Evolutionary conservation across 1,139 yeast species (phyloP), one percentile per base, ranked within the genome.

Genomic region (Nadsonia starkeyi-henricii): DNA sequence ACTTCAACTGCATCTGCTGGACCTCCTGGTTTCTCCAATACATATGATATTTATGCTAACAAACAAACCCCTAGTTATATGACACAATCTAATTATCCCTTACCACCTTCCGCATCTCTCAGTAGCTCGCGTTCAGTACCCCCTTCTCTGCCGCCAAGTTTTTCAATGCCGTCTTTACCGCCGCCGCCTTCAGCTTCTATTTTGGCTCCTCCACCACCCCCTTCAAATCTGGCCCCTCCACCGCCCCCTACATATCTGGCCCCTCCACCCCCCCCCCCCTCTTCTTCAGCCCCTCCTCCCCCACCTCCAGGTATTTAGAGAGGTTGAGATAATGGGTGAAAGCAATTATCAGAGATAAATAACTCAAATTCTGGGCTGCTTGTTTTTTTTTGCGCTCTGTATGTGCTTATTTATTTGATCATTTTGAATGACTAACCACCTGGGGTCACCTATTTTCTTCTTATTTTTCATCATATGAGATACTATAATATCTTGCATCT

Each of bases 21-120:
- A 30, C 47, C 50, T 19, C 47, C 43, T 41, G 20, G 50, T 44
- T 13, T 46, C 51, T 37, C 52, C 48, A 15, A 44, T 48, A 3
- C 42, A 44, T 20, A 51, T 28, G 44, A 41, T 41, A 20, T 39
- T 26, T 30, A 18, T 43, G 45, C 26, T 41, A 51, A 28, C 46
- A 49, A 33, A 44, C 43, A 18, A n/a, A 44, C 45, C 15, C 46
- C 51, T 26, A 28, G 51, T 13, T 45, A 48, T 20, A 52, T 53
- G 4, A 50, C 53, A 21, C 56, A 54, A 19, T 52, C 56, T 21
- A 53, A 54, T n/a, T 52, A 56, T 12, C 51, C 53, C 23, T 48
- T 50, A 9, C 47, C 49, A 1, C 42, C 50, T 20, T 39, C 52
- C 5, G 50, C 54, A n/a, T 49, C 53, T 5, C 49, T 44, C 36